Conservation (phyloP, 805 yeast species). For the Myxozyma sirexii region DNA sequence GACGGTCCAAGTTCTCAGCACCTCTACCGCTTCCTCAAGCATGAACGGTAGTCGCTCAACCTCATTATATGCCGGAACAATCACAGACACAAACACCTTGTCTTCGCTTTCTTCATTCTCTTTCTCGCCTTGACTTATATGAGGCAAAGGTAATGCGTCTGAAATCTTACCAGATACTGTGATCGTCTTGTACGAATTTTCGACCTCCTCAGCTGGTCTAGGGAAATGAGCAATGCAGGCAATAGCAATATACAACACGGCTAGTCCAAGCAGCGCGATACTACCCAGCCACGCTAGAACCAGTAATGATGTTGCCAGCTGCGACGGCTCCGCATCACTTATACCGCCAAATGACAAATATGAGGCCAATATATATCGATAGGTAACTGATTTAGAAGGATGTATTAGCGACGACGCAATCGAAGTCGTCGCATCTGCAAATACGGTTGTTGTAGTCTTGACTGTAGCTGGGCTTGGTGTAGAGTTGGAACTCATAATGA, state of each 20-base stretch:
- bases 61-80: conserved; percentile 94
- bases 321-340: background rate
- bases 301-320: background rate
- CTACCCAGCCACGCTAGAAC: conserved; percentile 5
- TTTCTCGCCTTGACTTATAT: background rate
- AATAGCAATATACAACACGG: conserved; percentile 4
- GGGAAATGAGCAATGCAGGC: conserved; percentile 28
- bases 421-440: background rate
- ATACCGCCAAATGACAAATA: conserved; percentile 3
- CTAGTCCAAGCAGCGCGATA: background rate
- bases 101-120: background rate
- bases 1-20: conserved; percentile 33
- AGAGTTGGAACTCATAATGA: background rate
- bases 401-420: background rate
- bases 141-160: conserved; percentile 10
- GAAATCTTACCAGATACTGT: background rate
- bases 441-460: background rate
- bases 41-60: conserved; percentile 66
- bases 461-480: conserved; percentile 1
- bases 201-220: conserved; percentile 22
- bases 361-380: background rate
- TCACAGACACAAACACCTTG: conserved; percentile 65
- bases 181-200: conserved; percentile 17
- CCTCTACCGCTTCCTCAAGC: conserved; percentile 61
- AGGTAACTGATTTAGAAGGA: background rate